Evolutionary conservation across 2,329 filamentous ascomycete genomes (phyloP).

Genomic region (Penicillium janthinellum): DNA sequence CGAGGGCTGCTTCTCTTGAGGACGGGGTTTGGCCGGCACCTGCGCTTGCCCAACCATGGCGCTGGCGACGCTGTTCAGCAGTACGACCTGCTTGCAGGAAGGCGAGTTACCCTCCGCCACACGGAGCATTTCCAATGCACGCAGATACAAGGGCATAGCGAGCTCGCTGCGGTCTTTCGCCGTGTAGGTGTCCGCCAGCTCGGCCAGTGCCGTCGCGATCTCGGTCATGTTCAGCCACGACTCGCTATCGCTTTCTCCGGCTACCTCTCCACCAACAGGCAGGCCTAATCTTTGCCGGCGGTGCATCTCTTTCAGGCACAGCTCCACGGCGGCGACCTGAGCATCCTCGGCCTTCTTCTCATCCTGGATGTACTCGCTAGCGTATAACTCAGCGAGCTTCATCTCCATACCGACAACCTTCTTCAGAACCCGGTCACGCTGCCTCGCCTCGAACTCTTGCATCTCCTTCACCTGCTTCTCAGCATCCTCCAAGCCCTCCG

Average conservation of each 20-base stretch:
- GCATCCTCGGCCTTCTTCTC: slow-evolving; percentile 72
- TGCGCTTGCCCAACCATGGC: slow-evolving; percentile 50
- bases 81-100: slow-evolving; percentile 75
- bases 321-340: slow-evolving; percentile 80
- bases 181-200: slow-evolving; percentile 76
- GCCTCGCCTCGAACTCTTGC: slow-evolving; percentile 38
- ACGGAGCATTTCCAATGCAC: slow-evolving; percentile 72
- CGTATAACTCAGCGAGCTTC: slow-evolving; percentile 83
- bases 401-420: slow-evolving; percentile 75
- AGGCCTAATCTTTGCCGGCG: slow-evolving; percentile 67
- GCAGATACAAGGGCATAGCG: slow-evolving; percentile 81
- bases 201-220: slow-evolving; percentile 46
- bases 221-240: slow-evolving; percentile 44
- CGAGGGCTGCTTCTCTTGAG: slow-evolving; percentile 42
- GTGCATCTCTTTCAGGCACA: slow-evolving; percentile 72
- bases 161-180: slow-evolving; percentile 74
- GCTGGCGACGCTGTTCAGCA: slow-evolving; percentile 60
- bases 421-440: slow-evolving; percentile 67
- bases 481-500: slow-evolving; percentile 25
- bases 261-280: slow-evolving; percentile 65
- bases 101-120: slow-evolving; percentile 43
- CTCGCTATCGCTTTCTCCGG: slow-evolving; percentile 32
- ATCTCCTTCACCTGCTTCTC: slow-evolving; percentile 27
- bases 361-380: slow-evolving; percentile 73
- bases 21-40: slow-evolving; percentile 31